Conservation (phyloP, 73 alveolate genomes). For the Paramecium sonneborni region DNA sequence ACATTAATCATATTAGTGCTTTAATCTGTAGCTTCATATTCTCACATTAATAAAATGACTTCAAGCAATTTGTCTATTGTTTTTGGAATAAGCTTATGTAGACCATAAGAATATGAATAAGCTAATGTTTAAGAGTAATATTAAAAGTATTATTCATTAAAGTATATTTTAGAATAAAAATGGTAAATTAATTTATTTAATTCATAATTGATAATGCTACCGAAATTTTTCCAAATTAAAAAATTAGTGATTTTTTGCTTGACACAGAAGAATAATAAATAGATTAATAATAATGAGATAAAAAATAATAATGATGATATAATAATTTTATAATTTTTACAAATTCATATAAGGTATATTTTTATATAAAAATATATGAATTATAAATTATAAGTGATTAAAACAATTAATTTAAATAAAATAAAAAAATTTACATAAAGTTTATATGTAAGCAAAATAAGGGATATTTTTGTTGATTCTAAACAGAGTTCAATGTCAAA, state of each 20-base stretch:
- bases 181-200: neutral
- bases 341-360: too few species aligned
- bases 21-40: neutral
- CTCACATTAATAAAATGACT: conserved; percentile 20
- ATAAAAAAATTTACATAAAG: neutral
- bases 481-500: neutral
- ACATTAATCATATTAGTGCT: neutral
- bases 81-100: neutral
- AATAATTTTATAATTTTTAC: too few species aligned
- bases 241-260: neutral
- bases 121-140: neutral
- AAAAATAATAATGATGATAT: neutral
- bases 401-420: too few species aligned
- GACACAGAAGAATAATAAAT: neutral
- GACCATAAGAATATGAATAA: neutral
- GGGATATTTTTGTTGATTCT: neutral
- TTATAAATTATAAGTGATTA: too few species aligned
- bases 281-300: neutral
- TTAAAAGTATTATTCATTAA: neutral
- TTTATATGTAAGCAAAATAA: neutral
- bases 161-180: neutral
- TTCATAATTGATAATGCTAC: neutral
- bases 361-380: too few species aligned
- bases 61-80: neutral
- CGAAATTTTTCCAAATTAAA: neutral